Base-by-base conservation (phyloP, 352 stramenopile genomes). In the Lagenidium sp. region DNA sequence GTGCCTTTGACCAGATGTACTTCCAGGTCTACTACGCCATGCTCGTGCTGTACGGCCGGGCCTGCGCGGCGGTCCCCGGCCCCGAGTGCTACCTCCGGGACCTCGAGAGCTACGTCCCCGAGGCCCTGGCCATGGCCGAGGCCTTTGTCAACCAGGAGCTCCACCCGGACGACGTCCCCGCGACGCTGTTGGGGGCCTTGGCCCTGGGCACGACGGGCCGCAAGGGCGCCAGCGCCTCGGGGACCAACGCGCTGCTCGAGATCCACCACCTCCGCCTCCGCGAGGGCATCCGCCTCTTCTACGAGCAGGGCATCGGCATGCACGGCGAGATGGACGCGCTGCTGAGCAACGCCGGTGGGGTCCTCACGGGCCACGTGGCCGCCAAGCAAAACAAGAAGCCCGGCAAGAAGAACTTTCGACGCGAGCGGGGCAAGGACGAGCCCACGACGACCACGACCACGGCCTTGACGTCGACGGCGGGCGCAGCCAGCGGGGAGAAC, bases 251-350 rank as follows among this genome's bases (percentile, higher is more conserved):
- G 22, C 48, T 90, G 26, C 47, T 90, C 4, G 41, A 68, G 1
- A 69, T 90, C 16, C 76, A 65, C 31, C 74, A 85, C 47, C 42
- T 58, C n/a, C 65, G 75, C 6, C 42, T 87, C 2, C 69, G 70
- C 13, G 75, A 87, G 46, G 78, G 78, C 19, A 46, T 91, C 4
- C 75, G 73, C 4, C 36, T 91, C 22, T 91, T 88, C 50, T 91
- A 91, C 53, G 75, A 88, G 50, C 48, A 80, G 43, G 60, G 75
- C 19, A 65, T 91, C 18, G 78, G 78, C n/a, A 77, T 86, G 61
- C 50, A 74, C 29, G 73, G 78, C 26, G 78, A 91, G 39, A 86
- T 91, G 78, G 75, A 91, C 53, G 74, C 69, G 16, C 51, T 80
- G 36, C 45, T 90, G 6, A 42, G 49, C 3, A 68, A 77, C 21